Conservation (phyloP, 2,329 filamentous ascomycete genomes). For the Colletotrichum sp. region DNA sequence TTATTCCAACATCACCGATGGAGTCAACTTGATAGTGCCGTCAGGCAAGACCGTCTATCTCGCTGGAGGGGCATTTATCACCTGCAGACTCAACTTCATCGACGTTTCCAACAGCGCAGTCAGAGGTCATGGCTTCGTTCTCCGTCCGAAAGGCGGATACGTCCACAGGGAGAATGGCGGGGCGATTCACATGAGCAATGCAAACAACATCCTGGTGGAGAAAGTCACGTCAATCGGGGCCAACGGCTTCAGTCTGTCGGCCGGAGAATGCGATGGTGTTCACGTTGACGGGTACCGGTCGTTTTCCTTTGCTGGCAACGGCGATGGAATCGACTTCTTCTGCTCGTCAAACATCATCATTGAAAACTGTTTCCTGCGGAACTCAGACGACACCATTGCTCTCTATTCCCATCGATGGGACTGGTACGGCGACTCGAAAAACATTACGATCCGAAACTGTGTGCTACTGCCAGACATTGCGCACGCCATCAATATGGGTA, state of each 20-base stretch:
- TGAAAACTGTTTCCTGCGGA: slow-evolving; percentile 38
- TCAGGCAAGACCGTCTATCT: slow-evolving; percentile 23
- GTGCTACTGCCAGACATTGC: slow-evolving; percentile 34
- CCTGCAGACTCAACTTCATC: slow-evolving; percentile 23
- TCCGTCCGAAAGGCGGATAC: slow-evolving; percentile 25
- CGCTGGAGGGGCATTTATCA: slow-evolving; percentile 22
- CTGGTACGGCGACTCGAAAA: slow-evolving; percentile 34
- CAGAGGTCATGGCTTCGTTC: not conserved
- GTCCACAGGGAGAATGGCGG: slow-evolving; percentile 13
- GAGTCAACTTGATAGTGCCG: slow-evolving; percentile 14
- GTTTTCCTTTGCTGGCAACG: slow-evolving; percentile 24
- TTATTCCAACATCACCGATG: slow-evolving; percentile 22
- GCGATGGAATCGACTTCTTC: slow-evolving; percentile 32
- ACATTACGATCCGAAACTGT: slow-evolving; percentile 36
- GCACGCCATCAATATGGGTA: slow-evolving; percentile 39
- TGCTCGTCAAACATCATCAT: slow-evolving; percentile 26
- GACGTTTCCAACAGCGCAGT: not conserved
- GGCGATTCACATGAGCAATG: slow-evolving; percentile 2
- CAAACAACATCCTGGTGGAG: slow-evolving; percentile 24
- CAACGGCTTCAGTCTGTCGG: slow-evolving; percentile 21
- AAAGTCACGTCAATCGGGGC: slow-evolving; percentile 23
- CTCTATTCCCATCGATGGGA: slow-evolving; percentile 36
- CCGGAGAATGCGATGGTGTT: slow-evolving; percentile 23
- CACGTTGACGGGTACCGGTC: slow-evolving; percentile 23
- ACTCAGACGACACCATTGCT: slow-evolving; percentile 39